These are phyloP conservation scores for Ceratobasidium sp. DNA, from an alignment of 1,284 basidiomycete species.

Conservation along the genomic window DNA sequence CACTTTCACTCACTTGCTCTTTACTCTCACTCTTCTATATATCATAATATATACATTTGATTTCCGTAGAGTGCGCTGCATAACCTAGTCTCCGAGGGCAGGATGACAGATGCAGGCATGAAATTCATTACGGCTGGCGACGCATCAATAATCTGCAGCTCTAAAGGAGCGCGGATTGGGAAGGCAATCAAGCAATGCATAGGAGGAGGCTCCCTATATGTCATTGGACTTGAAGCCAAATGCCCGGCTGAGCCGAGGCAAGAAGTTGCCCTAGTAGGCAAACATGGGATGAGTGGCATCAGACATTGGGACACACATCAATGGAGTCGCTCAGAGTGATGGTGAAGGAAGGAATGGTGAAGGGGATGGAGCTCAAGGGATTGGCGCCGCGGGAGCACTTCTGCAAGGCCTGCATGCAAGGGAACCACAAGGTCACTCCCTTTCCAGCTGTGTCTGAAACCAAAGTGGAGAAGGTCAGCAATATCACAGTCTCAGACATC, in stretches of 20 bases:
- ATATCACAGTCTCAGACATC: not conserved
- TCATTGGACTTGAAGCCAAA: not conserved
- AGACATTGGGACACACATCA: too few species aligned
- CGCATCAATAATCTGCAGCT: not conserved
- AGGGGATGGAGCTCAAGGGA: too few species aligned
- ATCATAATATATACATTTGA: too few species aligned
- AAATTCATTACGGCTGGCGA: not conserved
- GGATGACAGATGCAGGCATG: not conserved
- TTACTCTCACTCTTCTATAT: too few species aligned
- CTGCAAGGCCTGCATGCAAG: conserved; percentile 12
- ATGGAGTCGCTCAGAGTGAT: too few species aligned
- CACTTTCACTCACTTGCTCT: too few species aligned
- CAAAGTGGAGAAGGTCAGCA: too few species aligned
- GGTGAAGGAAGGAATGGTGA: too few species aligned
- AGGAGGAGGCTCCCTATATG: not conserved
- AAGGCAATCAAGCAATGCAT: not conserved
- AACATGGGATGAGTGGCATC: not conserved
- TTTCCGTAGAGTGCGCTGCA: too few species aligned
- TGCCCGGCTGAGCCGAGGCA: not conserved
- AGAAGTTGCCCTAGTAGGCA: not conserved
- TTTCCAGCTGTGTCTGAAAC: not conserved
- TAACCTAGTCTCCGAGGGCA: too few species aligned
- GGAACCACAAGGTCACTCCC: not conserved
- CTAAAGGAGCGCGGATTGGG: not conserved
- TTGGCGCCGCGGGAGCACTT: not conserved